A percentile compares a stretch with the other conserved stretches of the same genome.
These are phyloP conservation scores for Hevea brasiliensis DNA, from an alignment of 345 rosid genomes.

Conservation along the genomic window DNA sequence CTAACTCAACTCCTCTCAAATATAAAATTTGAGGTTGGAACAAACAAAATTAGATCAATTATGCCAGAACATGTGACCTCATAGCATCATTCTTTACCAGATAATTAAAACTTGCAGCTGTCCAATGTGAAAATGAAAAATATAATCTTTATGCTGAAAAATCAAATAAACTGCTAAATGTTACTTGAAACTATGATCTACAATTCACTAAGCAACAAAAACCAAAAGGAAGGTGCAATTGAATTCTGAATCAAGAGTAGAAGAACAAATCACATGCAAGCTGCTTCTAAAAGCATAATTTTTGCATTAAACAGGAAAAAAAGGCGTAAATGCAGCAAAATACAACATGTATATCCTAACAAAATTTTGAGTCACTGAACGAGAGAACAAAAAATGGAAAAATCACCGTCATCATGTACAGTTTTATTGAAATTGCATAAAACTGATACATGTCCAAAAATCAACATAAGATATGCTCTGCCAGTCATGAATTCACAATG, in stretches of 20 bases:
- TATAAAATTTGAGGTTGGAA: background rate
- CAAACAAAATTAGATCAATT: background rate
- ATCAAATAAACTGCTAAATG: background rate
- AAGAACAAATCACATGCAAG: background rate
- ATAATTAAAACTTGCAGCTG: background rate
- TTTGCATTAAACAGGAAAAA: background rate
- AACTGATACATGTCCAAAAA: constrained; percentile 47
- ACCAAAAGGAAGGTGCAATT: background rate
- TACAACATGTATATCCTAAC: background rate
- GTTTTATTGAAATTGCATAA: constrained; percentile 43
- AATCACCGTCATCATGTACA: constrained; percentile 18
- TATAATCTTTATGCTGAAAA: background rate
- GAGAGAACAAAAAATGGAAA: constrained; percentile 2
- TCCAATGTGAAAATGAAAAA: background rate
- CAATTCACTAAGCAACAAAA: background rate
- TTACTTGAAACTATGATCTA: background rate
- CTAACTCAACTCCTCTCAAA: background rate
- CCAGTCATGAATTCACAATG: constrained; percentile 43
- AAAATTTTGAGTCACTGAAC: background rate
- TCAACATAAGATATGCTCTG: constrained; percentile 45
- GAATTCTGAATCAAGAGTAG: background rate
- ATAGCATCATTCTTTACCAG: background rate
- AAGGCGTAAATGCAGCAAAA: background rate
- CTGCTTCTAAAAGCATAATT: background rate
- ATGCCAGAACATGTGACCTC: background rate